A percentile compares a stretch with the other conserved stretches of the same genome.
phyloP scores from a whole-genome alignment of 768 basidiomycete species.

The Cubamyces sp. region DNA sequence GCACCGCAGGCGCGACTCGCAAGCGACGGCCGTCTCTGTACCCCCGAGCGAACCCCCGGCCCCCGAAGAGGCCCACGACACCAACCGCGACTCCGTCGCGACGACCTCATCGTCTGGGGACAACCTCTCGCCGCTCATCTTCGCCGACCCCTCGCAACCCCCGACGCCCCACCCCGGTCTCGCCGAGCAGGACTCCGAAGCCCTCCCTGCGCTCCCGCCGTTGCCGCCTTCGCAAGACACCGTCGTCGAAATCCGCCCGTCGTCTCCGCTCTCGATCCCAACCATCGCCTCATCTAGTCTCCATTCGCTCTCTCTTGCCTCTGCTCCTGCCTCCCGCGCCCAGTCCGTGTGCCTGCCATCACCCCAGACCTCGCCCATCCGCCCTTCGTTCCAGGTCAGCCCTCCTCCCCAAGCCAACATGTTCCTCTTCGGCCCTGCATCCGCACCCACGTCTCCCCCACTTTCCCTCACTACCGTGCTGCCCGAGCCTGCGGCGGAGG shows the following conservation, averaged over 20 bases:
- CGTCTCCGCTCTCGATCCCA: conserved; percentile 8
- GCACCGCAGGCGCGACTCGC: conserved; percentile 27
- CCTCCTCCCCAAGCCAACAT: conserved; percentile 16
- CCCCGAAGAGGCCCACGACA: not conserved
- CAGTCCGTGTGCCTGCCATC: not conserved
- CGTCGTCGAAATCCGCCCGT: not conserved
- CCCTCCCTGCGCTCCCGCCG: not conserved
- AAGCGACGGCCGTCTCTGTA: conserved; percentile 31
- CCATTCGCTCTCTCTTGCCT: conserved; percentile 17
- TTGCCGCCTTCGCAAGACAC: conserved; percentile 1
- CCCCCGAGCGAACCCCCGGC: conserved; percentile 25
- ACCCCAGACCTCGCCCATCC: conserved; percentile 10
- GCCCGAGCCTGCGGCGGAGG: conserved; percentile 9
- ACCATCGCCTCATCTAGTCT: conserved; percentile 9
- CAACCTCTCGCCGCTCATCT: conserved; percentile 25
- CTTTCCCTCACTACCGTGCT: not conserved
- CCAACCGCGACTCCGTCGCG: conserved; percentile 16
- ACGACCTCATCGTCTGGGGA: conserved; percentile 6
- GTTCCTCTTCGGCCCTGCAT: conserved; percentile 9
- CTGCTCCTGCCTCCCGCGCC: conserved; percentile 1
- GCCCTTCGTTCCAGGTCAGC: conserved; percentile 11
- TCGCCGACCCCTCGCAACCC: conserved; percentile 9
- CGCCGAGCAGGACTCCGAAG: not conserved
- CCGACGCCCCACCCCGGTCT: not conserved
- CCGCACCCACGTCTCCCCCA: conserved; percentile 15